A percentile compares a stretch with the other conserved stretches of the same genome.
phyloP scores from a whole-genome alignment of 495 filamentous ascomycete genomes.

The Pseudotulostoma volvatum region DNA sequence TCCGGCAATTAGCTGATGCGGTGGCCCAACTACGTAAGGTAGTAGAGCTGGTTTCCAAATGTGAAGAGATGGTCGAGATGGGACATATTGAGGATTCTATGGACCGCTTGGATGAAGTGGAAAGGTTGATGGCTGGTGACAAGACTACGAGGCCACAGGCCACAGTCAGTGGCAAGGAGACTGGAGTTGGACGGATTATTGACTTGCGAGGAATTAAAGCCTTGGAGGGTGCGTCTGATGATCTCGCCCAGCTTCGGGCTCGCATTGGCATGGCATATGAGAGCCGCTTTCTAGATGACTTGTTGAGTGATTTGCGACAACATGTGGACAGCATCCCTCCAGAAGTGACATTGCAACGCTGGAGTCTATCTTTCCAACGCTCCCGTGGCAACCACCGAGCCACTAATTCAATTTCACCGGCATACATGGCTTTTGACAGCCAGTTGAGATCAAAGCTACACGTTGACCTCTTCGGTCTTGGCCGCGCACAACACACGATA shows the following conservation, averaged over 20 bases:
- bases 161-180: constrained; percentile 12
- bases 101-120: constrained; percentile 55
- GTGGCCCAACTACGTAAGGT: constrained; percentile 69
- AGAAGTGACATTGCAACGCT: constrained; percentile 63
- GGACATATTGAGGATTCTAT: constrained; percentile 70
- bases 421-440: constrained; percentile 56
- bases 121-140: constrained; percentile 62
- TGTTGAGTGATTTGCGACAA: constrained; percentile 63
- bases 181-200: constrained; percentile 20
- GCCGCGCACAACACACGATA: constrained; percentile 57
- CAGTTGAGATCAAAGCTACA: constrained; percentile 49
- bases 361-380: constrained; percentile 44
- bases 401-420: constrained; percentile 47
- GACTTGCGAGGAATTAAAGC: constrained; percentile 70
- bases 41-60: constrained; percentile 55
- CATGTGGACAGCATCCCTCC: constrained; percentile 65
- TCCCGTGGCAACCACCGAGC: constrained; percentile 50
- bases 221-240: constrained; percentile 60
- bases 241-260: constrained; percentile 55
- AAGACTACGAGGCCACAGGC: constrained; percentile 14
- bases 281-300: constrained; percentile 55
- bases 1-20: constrained; percentile 65
- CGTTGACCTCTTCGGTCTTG: constrained; percentile 56
- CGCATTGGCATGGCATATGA: constrained; percentile 83
- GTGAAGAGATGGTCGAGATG: constrained; percentile 64